These are phyloP conservation scores for Eucalyptus regnans DNA, from an alignment of 345 rosid genomes.

Conservation along the genomic window DNA sequence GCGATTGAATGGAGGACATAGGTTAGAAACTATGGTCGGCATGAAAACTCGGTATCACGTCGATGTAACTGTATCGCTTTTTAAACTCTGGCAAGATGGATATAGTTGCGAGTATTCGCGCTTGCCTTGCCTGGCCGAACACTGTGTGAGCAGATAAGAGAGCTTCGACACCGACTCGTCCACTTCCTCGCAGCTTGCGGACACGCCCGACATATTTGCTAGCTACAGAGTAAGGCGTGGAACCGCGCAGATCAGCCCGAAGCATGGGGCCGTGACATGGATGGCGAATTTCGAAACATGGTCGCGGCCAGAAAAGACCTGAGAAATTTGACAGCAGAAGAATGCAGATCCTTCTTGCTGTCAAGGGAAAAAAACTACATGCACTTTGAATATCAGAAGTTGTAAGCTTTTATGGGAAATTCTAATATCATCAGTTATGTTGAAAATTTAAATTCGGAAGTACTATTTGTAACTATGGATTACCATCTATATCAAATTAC, in stretches of 20 bases:
- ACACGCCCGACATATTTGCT: not conserved
- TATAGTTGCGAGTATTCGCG: not conserved
- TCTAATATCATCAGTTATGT: not conserved
- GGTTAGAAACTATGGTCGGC: too few relatives aligned
- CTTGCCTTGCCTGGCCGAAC: not conserved
- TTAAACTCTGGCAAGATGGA: too few relatives aligned
- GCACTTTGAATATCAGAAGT: not conserved
- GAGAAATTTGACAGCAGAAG: not conserved
- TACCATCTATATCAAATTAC: not conserved
- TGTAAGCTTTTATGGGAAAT: not conserved
- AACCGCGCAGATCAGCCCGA: not conserved
- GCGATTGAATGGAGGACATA: too few relatives aligned
- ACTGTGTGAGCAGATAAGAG: not conserved
- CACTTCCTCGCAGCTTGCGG: not conserved
- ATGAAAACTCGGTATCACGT: too few relatives aligned
- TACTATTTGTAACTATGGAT: not conserved
- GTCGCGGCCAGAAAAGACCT: too few relatives aligned
- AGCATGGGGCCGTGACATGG: not conserved
- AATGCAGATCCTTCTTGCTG: not conserved
- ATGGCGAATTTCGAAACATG: not conserved
- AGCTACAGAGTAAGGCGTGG: not conserved
- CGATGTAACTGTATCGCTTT: fast-evolving
- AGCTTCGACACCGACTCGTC: not conserved
- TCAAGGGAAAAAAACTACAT: not conserved
- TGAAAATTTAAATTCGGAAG: not conserved